A percentile compares a stretch with the other conserved stretches of the same genome.
Evolutionary conservation across 352 stramenopile species (phyloP).

Genomic region (Globisporangium radiosum): DNA sequence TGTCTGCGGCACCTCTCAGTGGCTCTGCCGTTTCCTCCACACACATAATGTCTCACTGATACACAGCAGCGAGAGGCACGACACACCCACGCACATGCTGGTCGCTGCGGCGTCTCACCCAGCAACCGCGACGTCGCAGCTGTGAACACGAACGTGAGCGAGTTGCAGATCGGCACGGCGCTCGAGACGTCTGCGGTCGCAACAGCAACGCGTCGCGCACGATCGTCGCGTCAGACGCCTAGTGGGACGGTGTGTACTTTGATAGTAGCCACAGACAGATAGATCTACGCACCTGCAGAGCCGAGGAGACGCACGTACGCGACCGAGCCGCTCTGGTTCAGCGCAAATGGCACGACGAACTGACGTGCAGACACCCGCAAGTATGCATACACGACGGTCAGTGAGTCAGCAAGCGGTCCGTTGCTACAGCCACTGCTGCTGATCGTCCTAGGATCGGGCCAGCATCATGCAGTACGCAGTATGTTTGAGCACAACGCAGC

Average conservation of each 20-base stretch:
- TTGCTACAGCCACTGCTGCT: neutral
- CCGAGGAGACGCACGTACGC: conserved; percentile 76
- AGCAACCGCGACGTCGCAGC: conserved; percentile 69
- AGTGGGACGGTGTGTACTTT: too few relatives aligned
- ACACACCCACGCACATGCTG: conserved; percentile 44
- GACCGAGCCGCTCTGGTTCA: conserved; percentile 83
- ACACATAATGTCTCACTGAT: neutral
- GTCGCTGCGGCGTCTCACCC: conserved; percentile 62
- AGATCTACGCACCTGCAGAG: conserved; percentile 36
- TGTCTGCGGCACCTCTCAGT: neutral
- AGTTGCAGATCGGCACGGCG: conserved; percentile 87
- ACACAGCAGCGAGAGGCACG: neutral
- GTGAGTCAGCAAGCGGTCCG: neutral
- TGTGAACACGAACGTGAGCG: conserved; percentile 85
- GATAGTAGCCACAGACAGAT: neutral
- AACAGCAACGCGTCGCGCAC: too few relatives aligned
- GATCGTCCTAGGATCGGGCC: too few relatives aligned
- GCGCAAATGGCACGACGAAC: conserved; percentile 75
- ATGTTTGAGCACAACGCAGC: neutral
- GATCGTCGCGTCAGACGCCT: too few relatives aligned
- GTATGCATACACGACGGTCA: neutral
- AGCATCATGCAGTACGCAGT: too few relatives aligned
- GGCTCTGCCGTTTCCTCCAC: neutral
- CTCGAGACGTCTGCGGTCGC: conserved; percentile 62
- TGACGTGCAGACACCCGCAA: conserved; percentile 10